Evolutionary conservation across 768 basidiomycete species (phyloP).

Genomic region (Amylocystis lapponica): DNA sequence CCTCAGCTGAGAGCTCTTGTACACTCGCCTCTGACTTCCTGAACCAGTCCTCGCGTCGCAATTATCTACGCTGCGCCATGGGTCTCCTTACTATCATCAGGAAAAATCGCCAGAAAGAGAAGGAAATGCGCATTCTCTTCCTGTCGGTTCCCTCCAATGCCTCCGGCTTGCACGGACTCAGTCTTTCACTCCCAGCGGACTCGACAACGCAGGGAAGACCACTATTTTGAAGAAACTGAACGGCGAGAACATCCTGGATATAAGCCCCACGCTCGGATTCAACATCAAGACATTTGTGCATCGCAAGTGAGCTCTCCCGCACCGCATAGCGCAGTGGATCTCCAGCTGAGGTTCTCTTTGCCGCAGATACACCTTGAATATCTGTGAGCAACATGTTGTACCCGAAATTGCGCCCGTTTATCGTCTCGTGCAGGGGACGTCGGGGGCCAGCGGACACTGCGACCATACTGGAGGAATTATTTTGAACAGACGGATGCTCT

Average conservation of each 20-base stretch:
- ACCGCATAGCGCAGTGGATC: background rate
- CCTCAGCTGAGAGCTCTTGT: background rate
- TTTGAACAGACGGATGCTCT: slow-evolving; percentile 98
- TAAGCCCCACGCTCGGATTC: slow-evolving; percentile 95
- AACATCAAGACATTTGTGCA: slow-evolving; percentile 97
- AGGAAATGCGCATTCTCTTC: slow-evolving; percentile 94
- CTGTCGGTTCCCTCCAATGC: too few species aligned
- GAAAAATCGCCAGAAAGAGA: slow-evolving; percentile 92
- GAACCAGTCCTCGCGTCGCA: background rate
- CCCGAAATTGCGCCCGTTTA: background rate
- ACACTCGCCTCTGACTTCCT: too few species aligned
- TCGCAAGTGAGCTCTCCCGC: slow-evolving; percentile 58
- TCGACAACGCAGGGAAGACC: slow-evolving; percentile 98
- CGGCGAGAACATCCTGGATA: slow-evolving; percentile 80
- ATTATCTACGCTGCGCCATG: slow-evolving; percentile 39
- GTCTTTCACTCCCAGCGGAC: slow-evolving; percentile 80
- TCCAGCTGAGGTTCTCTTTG: background rate
- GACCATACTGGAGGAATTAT: slow-evolving; percentile 99
- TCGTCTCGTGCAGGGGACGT: slow-evolving; percentile 74
- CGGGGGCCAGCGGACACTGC: slow-evolving; percentile 90
- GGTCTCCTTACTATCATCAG: slow-evolving; percentile 95
- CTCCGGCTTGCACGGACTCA: too few species aligned
- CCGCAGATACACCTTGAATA: slow-evolving; percentile 67
- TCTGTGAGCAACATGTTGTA: slow-evolving; percentile 46
- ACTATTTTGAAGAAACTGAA: slow-evolving; percentile 95